Conservation (phyloP, 2,329 filamentous ascomycete species). For the Diaporthe aspalathi region DNA sequence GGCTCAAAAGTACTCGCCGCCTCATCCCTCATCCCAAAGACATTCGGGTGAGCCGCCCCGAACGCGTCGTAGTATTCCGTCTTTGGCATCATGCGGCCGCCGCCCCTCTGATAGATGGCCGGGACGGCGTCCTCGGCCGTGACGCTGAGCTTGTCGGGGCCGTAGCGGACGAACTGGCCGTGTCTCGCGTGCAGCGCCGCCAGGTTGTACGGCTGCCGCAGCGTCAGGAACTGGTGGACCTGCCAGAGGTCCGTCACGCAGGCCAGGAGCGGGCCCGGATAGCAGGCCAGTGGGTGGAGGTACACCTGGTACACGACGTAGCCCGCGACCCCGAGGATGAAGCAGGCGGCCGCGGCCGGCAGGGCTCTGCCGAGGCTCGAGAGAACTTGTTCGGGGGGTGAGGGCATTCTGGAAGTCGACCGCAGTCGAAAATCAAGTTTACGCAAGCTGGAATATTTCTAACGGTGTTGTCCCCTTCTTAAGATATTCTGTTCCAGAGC, state of each 20-base stretch:
- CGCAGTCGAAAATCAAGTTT: background rate
- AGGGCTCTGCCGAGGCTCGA: background rate
- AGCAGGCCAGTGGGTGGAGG: conserved; percentile 47
- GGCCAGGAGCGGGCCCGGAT: conserved; percentile 48
- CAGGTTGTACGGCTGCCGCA: conserved; percentile 41
- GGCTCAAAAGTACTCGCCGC: background rate
- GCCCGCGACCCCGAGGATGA: background rate
- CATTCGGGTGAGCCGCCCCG: conserved; percentile 46
- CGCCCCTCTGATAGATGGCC: conserved; percentile 46
- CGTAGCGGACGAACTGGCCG: conserved; percentile 46
- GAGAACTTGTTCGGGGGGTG: background rate
- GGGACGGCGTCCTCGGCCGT: conserved; percentile 46
- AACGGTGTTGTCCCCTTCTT: background rate
- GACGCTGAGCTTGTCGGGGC: conserved; percentile 47
- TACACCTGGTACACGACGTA: background rate
- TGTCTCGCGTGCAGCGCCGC: conserved; percentile 41
- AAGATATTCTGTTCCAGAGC: background rate
- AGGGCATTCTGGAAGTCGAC: background rate
- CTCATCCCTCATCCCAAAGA: conserved; percentile 46
- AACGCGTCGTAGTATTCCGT: conserved; percentile 51
- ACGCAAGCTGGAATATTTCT: background rate
- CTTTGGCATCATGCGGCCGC: conserved; percentile 47
- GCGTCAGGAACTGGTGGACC: conserved; percentile 43
- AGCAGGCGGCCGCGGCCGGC: background rate
- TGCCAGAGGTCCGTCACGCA: conserved; percentile 50